Evolutionary conservation across 345 rosid genomes (phyloP), one percentile per base, ranked within the genome.

Genomic region (Populus davidiana): DNA sequence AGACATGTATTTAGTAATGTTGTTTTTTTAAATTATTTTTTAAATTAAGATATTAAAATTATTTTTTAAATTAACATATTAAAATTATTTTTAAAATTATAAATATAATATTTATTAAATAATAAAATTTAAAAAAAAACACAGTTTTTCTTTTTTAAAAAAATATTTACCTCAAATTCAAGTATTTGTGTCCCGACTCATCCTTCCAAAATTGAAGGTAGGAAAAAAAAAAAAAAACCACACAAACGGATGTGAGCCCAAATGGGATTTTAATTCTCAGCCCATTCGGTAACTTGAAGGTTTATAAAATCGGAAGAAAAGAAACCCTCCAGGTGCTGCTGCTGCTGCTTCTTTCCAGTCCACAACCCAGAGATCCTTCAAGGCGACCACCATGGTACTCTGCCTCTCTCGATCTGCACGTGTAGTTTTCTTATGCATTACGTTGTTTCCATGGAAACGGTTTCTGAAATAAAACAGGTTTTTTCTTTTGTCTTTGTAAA

Each of bases 371-470:
- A 43, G 62, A 8, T 59, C 47, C 63, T 5, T 62, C 75, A 62
- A 41, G 10, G 38, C 21, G n/a, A 8, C 38, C 29, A 7, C 52
- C 2, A 77, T 77, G 80, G 80, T 78, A 49, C 9, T 13, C 50
- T 35, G 23, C 14, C n/a, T 43, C 17, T 16, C 4, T 56, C 54
- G 12, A 23, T 54, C 21, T 52, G 1, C 36, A 4, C 31, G 9
- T 41, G 12, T 67, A 3, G 2, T 3, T 44, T 23, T 8, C 4
- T 12, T 10, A 25, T 43, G 12, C n/a, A 2, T 27, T 31, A 8
- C 4, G 1, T 18, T 52, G 31, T 72, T 72, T 72, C 18, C 44
- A 1, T 1, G 49, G 47, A 72, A 72, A 33, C 23, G 23, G 62
- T 71, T 27, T 27, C 12, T 33, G 10, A 36, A 33, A 33, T 33